Base-by-base conservation (phyloP, 2,329 filamentous ascomycete genomes). In the Eutypella sp. region DNA sequence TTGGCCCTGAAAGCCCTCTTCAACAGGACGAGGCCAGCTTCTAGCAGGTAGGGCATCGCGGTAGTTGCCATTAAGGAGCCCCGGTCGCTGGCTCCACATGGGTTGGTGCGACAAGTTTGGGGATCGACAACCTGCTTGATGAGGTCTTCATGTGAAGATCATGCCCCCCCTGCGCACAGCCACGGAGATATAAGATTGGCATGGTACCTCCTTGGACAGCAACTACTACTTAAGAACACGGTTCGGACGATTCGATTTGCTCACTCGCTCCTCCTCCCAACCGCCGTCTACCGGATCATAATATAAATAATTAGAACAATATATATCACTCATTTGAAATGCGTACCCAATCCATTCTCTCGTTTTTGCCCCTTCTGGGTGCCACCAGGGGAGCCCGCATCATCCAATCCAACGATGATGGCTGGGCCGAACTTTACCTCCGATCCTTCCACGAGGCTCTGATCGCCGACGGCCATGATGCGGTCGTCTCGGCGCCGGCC, bases 341-440 rank as follows among this genome's bases (percentile, higher is more conserved):
- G 55, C 55, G 52, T 18, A 33, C 41, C 27, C 46, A 52, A 40
- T 34, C 36, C 38, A 15, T 57, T 13, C 27, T 56, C 3, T 36
- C 49, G 24, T 45, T 41, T 18, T 18, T 55, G 39, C 42, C 53
- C 34, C 42, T 52, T 22, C 22, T 50, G 10, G 54, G 46, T 5
- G 36, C 36, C 27, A 52, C 46, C 5, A 52, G 62, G 16, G 58
- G 56, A 44, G 59, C 75, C 39, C 79, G 80, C 53, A 78, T 84
- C 56, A 59, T 88, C 44, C 79, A 84, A 46, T 76, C 76, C 52
- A 88, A 88, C 63, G 84, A 88, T 53, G 85, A 88, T 59, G 84
- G 85, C 27, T 88, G 85, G 85, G 82, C 84, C 5, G 84, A 87
- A 66, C 74, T 74, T 34, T 85, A 87, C 57, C 67, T 84, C 41